Evolutionary conservation across 371 early-diverging fungal species (phyloP), one percentile per base, ranked within the genome.

Genomic region (Mucor mucedo): DNA sequence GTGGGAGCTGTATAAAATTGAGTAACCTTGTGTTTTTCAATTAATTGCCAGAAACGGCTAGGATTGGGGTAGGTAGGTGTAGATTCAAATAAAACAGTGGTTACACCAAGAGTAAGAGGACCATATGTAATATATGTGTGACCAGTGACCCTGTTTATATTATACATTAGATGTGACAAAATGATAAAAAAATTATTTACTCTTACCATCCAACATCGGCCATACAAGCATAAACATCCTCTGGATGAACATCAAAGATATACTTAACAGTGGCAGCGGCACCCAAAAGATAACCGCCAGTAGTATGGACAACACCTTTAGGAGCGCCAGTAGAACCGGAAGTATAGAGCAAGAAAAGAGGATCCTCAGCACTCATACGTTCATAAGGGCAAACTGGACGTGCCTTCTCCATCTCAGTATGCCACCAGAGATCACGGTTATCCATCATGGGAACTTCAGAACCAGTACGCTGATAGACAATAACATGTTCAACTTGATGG

Each of bases 1-100:
- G 99, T 99, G 16, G 99, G 99, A 0, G 99, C 98, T 10, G 99
- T 99, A 80, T 99, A 99, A 68, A 99, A 93, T 72, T 98, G 98
- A 14, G 98, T 98, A 63, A 98, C 80, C 73, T 87, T 91, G 85
- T 94, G 93, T 55, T 91, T 90, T 61, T 92, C 93, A 35, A 96
- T 87, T 52, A 90, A 63, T 55, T 91, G 78, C 93, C 95, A 96
- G 80, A 93, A 90, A 53, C 96, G 85, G n/a, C 84, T 84, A 9
- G 93, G 87, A 54, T 85, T 85, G 35, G 96, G 96, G 70, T 91
- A 94, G 7, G 92, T 89, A 4, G 95, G 96, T 14, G 92, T 85
- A 11, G 93, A 91, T 77, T 97, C 98, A 70, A 98, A 96, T 40
- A 99, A 67, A 50, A 99, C 91, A 14, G 96, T 95, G 41, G 98